These are phyloP conservation scores for Pseudogymnoascus sp. DNA, from an alignment of 2,329 filamentous ascomycete genomes.

Conservation along the genomic window DNA sequence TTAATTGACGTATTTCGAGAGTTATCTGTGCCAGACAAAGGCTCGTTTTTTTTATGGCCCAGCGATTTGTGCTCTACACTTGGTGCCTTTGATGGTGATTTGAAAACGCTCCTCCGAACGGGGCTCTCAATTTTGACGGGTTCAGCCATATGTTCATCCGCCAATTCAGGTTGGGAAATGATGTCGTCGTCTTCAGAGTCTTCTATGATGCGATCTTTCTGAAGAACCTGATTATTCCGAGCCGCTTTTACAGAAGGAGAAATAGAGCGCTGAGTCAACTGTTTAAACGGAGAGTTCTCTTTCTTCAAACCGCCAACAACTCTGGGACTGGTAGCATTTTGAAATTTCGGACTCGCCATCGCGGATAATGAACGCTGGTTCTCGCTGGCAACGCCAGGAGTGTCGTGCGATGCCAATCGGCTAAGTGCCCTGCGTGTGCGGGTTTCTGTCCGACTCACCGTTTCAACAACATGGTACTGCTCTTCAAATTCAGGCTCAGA, in stretches of 20 bases:
- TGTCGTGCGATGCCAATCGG: constrained; percentile 15
- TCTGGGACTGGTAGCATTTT: neutral
- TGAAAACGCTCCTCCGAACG: neutral
- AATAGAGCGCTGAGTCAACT: neutral
- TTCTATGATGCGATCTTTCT: constrained; percentile 9
- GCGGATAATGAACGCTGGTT: neutral
- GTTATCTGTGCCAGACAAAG: neutral
- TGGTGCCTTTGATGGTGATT: neutral
- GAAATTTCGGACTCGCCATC: neutral
- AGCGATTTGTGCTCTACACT: neutral
- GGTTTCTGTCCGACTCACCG: constrained; percentile 20
- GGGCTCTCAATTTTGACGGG: neutral
- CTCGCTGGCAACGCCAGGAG: neutral
- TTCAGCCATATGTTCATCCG: neutral
- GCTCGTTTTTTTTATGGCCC: neutral
- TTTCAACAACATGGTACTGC: constrained; percentile 19
- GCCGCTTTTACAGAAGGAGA: constrained; percentile 7
- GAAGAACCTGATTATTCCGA: constrained; percentile 8
- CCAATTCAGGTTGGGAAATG: neutral
- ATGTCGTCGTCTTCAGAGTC: constrained; percentile 5
- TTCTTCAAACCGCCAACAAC: neutral
- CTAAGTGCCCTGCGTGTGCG: constrained; percentile 21
- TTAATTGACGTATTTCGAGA: neutral
- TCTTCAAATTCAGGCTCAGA: constrained; percentile 6
- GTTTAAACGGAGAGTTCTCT: neutral